Percentiles rank a stretch among this genome's conserved stretches.
Evolutionary conservation across 78 protist species (phyloP).

Genomic region (Cavenderia fasciculata): DNA sequence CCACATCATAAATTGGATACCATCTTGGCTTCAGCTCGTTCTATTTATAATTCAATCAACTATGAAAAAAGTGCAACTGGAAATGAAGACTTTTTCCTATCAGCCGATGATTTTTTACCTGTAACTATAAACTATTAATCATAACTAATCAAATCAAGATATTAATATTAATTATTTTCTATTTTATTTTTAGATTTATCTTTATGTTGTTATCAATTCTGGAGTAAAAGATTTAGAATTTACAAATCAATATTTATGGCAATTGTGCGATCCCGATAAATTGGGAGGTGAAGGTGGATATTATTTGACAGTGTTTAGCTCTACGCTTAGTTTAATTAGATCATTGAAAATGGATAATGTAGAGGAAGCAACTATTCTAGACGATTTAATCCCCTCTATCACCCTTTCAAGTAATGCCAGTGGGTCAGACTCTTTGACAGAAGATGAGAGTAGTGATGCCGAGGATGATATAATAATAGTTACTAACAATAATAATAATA

Average conservation of each 20-base stretch:
- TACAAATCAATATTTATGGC: conserved; percentile 68
- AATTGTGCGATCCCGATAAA: conserved; percentile 59
- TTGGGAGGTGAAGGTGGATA: conserved; percentile 76
- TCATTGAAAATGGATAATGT: conserved; percentile 59
- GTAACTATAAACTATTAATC: neutral
- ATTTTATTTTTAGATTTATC: conserved; percentile 15
- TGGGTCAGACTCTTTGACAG: no score
- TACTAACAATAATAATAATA: no score
- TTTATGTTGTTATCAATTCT: conserved; percentile 64
- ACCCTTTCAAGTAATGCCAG: no score
- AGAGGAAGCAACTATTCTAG: conserved; percentile 51
- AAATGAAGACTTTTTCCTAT: conserved; percentile 38
- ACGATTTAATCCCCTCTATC: conserved; percentile 55
- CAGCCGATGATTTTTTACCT: conserved; percentile 74
- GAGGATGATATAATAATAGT: no score
- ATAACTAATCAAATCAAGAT: neutral
- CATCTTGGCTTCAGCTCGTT: conserved; percentile 45
- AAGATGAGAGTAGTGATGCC: no score
- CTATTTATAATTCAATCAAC: conserved; percentile 52
- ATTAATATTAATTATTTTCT: neutral
- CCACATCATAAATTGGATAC: conserved; percentile 64
- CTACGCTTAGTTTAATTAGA: conserved; percentile 37
- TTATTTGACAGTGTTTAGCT: conserved; percentile 68
- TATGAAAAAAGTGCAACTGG: conserved; percentile 34
- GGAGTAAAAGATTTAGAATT: conserved; percentile 61